Evolutionary conservation across 352 stramenopile species (phyloP).

Genomic region (Phytophthora fragariae): DNA sequence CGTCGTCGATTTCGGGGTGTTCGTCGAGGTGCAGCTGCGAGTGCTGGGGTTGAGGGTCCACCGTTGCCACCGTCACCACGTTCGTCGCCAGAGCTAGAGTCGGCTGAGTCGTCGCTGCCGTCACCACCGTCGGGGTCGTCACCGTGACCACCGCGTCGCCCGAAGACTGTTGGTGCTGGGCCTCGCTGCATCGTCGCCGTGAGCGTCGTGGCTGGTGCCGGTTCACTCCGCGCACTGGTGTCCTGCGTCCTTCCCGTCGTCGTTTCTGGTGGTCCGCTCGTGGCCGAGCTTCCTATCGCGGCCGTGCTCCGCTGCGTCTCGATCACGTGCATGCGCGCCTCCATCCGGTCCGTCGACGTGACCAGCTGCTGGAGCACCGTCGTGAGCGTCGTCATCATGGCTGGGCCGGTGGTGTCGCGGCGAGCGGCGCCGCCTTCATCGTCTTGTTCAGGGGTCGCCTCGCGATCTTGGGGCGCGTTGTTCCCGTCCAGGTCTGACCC

Average conservation of each 20-base stretch:
- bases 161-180: background rate
- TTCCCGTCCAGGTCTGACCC: background rate
- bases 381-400: background rate
- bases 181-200: background rate
- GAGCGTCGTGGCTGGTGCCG: background rate
- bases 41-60: background rate
- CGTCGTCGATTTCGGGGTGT: background rate
- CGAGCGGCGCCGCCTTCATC: background rate
- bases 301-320: background rate
- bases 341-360: background rate
- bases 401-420: background rate
- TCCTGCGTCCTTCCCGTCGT: background rate
- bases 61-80: background rate
- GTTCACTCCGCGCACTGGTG: background rate
- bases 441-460: background rate
- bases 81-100: background rate
- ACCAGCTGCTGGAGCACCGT: background rate
- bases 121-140: background rate
- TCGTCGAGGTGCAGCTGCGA: background rate
- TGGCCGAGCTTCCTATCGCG: background rate
- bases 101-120: background rate
- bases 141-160: background rate
- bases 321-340: background rate
- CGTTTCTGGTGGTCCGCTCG: background rate
- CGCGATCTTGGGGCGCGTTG: background rate